Base-by-base conservation (phyloP, 2,329 filamentous ascomycete species). In the Fusarium euwallaceae region DNA sequence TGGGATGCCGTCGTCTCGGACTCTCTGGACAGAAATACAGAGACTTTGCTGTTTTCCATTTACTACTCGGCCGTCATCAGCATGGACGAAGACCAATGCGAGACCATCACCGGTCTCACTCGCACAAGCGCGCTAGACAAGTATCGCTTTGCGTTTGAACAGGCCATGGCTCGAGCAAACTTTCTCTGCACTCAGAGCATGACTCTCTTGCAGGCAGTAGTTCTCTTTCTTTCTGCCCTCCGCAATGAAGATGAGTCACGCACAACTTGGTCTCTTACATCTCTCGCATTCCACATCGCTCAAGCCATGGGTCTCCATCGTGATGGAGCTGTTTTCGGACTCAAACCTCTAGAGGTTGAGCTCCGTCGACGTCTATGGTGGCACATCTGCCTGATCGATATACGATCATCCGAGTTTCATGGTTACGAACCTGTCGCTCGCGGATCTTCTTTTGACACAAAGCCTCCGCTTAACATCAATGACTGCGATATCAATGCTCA, bases 51-150 rank as follows among this genome's bases (percentile, higher is more conserved):
- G n/a, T 58, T 58, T 12, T 32, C 53, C 12, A 58, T 58, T 4
- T 58, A 58, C 53, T 58, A 58, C 20, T 58, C 53, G 6, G 53
- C 53, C 12, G 34, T 58, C 12, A 58, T 58, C 32, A 58, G 53
- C 29, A 34, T 58, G 53, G 53, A 34, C 5, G 12, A n/a, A 36
- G 32, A 6, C n/a, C 53, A 58, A 34, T 58, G 53, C 14, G 6
- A 17, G 53, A 58, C 4, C 6, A 8, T 58, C 32, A 37, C 34
- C 8, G 53, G 53, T 22, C 29, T 34, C 4, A 58, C 32, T 10
- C 53, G 53, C 4, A 32, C 20, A 10, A 55, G 9, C 27, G 24
- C 53, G 0, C 32, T 58, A 0, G 53, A 58, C 6, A 37, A 58
- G 27, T 58, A 58, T 22, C 53, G 53, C 6, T 58, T 58, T 16